Conservation (phyloP, 768 basidiomycete species). For the Russula abietina region DNA sequence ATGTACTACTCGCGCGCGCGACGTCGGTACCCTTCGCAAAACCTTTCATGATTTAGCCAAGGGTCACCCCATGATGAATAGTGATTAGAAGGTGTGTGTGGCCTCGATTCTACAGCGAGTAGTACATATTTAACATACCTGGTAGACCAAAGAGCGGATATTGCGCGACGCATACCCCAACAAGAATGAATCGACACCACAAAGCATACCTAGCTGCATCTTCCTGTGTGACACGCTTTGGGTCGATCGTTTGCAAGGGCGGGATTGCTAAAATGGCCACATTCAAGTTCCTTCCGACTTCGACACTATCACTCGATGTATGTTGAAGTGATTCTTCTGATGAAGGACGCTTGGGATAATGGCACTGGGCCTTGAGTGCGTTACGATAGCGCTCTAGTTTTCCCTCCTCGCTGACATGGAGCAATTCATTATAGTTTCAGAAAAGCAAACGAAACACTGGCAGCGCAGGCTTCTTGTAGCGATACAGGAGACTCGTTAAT, state of each 20-base stretch:
- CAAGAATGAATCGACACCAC: neutral
- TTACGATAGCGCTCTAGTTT: neutral
- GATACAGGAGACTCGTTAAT: neutral
- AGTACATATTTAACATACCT: neutral
- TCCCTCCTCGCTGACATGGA: neutral
- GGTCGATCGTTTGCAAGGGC: neutral
- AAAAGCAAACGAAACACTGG: neutral
- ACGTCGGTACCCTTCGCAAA: neutral
- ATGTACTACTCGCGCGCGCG: too few species aligned
- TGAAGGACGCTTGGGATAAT: neutral
- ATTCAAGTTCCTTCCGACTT: neutral
- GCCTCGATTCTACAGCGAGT: neutral
- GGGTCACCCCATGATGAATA: neutral
- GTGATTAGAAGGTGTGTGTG: neutral
- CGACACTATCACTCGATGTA: neutral
- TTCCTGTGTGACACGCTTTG: neutral
- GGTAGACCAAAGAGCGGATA: neutral
- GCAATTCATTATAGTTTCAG: too few species aligned
- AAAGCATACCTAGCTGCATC: neutral
- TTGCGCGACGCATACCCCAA: neutral
- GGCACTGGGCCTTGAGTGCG: neutral
- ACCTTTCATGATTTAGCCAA: neutral
- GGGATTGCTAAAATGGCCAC: neutral
- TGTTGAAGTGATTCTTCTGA: neutral
- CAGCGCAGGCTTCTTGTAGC: neutral